Evolutionary conservation across 1,139 yeast genomes (phyloP), one percentile per base, ranked within the genome.

Genomic region (Meyerozyma carpophila): DNA sequence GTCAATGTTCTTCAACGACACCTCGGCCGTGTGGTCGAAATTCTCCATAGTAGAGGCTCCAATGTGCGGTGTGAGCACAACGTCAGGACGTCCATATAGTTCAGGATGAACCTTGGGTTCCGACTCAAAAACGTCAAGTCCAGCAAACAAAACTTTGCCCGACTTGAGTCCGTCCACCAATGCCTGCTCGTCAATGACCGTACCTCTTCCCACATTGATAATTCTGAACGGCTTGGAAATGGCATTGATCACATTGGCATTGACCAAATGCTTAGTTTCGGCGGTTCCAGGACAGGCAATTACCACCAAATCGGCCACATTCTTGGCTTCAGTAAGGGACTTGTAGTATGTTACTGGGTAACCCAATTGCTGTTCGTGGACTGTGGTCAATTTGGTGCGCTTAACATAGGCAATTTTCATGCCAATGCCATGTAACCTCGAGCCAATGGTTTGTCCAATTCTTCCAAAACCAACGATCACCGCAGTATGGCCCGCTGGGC

Each of bases 391-490:
- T 31, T 68, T 66, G 0, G 69, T 66, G 52, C 93, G 69, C 55
- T 84, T 84, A 47, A 77, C 74, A 54, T 84, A 85, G 51, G 76
- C 76, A 28, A 86, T 71, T 18, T 77, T 64, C 90, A 87, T 83
- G 6, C 90, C 91, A 37, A 88, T 65, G 8, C 66, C 67, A 28
- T 66, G 48, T 50, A 86, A 69, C 51, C 85, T 70, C 40, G 64
- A 59, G 3, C 82, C 95, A 43, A 85, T 78, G 32, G 75, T 70
- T 56, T 73, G 73, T 5, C 95, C 95, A 54, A 88, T 87, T 36
- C 79, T 72, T 2, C 96, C 96, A 55, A 87, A 82, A 0, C 95
- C 96, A 2, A 85, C 78, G 37, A 88, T 75, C 5, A 86, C 81
- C 1, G 73, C 91, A 29, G 68, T 65, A 53, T 82, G 84, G 38